Evolutionary conservation across 2,329 filamentous ascomycete species (phyloP), one percentile per base, ranked within the genome.

Genomic region (Neonectria sp.): DNA sequence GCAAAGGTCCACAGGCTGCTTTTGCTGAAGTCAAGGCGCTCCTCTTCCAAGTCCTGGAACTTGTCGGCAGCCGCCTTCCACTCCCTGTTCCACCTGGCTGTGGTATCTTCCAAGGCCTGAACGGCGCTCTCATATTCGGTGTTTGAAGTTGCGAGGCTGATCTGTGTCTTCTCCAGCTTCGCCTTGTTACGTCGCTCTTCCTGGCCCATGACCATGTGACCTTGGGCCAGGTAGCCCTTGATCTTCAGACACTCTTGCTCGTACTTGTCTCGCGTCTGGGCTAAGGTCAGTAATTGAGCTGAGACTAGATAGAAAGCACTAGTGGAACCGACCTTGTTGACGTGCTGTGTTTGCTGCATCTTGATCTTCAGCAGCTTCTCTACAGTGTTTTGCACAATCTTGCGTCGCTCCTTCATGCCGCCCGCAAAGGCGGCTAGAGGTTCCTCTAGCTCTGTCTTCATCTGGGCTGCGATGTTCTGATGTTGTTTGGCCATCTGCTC

Each of bases 161-260:
- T 96, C 80, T 99, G 96, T 1, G 96, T 98, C 88, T 99, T 99
- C 81, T 99, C 96, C 49, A 99, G 88, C 82, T 97, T 98, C 25
- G 95, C 95, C 83, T 99, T 99, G 82, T 99, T 99, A 83, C 97
- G 98, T 31, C 96, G 91, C 84, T 99, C 96, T 80, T 99, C 96
- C 76, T 99, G 96, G 15, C 96, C 96, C 96, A 99, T 99, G 65
- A 99, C 96, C 96, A 99, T 99, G 80, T 99, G 97, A 11, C 96
- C 96, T 82, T 99, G 96, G 4, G 97, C 96, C 5, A 99, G 89
- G 78, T 99, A 99, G 45, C 96, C 96, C 82, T 99, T 99, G 80
- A 99, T 98, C 80, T 97, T 96, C 51, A 99, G 86, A 79, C 95
- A 98, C 75, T 99, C 97, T 81, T 99, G 95, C 82, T 99, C 96